Evolutionary conservation across 2,329 filamentous ascomycete genomes (phyloP), one percentile per base, ranked within the genome.

Genomic region (Aphanocladium album): DNA sequence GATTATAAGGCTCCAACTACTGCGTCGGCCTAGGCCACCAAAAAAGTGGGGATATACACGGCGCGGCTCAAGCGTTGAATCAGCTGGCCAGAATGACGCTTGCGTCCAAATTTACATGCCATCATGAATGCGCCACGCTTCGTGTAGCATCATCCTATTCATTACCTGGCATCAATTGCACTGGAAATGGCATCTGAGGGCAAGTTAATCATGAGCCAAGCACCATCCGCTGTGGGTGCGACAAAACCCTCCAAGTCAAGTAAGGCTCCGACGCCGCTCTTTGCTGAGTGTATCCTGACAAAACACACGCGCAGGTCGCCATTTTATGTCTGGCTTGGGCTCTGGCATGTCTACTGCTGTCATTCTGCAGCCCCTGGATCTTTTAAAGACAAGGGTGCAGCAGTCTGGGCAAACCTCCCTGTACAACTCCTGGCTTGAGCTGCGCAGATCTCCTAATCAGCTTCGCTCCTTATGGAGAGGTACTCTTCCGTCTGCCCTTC

Each of bases 341-440:
- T 97, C 93, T 8, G 95, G 95, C 68, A 83, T 96, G 55, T 84
- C 91, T 65, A 95, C 92, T 57, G 93, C 95, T 60, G 87, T 96
- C 62, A 86, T 98, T 60, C 84, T 99, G 17, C 95, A 99, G 75
- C 95, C 95, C 27, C 89, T 95, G 69, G 95, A 99, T 76, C 87
- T 99, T 4, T 86, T 99, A 72, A 99, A 99, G 76, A 99, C 95
- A 33, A 89, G 95, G 51, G 88, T 98, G 45, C 95, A 99, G 73
- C 95, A 98, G 74, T 91, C 90, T 37, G 86, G 86, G 53, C 82
- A 84, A 47, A 83, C 84, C 65, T 86, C 91, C 2, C 83, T 98
- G 61, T 62, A 66, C 8, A 64, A 65, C 19, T 69, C 64, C 27
- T 62, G 73, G 51, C 67, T 64, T 39, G 71, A 74, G 19, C 52